Evolutionary conservation across 441 rosid species (phyloP), one percentile per base, ranked within the genome.

Genomic region (Dalechampia spathulata): DNA sequence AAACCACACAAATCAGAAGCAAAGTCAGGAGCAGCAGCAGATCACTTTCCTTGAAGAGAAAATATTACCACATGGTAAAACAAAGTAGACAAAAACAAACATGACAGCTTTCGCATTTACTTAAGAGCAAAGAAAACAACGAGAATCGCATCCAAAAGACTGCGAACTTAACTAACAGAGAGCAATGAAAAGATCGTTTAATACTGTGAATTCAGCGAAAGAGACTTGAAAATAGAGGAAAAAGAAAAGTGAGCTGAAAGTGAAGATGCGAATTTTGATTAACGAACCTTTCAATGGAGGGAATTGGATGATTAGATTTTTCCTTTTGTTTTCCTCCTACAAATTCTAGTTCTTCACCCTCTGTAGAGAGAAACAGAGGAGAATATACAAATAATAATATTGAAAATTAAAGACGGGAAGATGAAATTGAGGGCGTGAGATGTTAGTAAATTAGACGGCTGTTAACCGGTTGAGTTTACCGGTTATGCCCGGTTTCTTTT

Each of bases 381-480:
- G n/a, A n/a, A n/a, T n/a, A n/a, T n/a, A n/a, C n/a, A n/a, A n/a
- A n/a, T n/a, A n/a, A n/a, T n/a, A n/a, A n/a, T n/a, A n/a, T n/a
- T n/a, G n/a, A n/a, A n/a, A n/a, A n/a, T n/a, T n/a, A n/a, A n/a
- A n/a, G n/a, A n/a, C n/a, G n/a, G n/a, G n/a, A n/a, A n/a, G n/a
- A n/a, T n/a, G n/a, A n/a, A n/a, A n/a, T n/a, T n/a, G n/a, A n/a
- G n/a, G n/a, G n/a, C n/a, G n/a, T n/a, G n/a, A n/a, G 34, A 76
- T 64, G 73, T 63, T 55, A 63, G 75, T 54, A 34, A 55, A 64
- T 69, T 34, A 44, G 69, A 71, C 77, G 56, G 76, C 63, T 67
- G 55, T 57, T 63, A 54, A 76, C 73, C 80, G 77, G 79, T 81
- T 60, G 47, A 19, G 65, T 42, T 79, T 55, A 76, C 86, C 62